phyloP scores from a whole-genome alignment of 495 filamentous ascomycete genomes.

The Neurospora terricola region DNA sequence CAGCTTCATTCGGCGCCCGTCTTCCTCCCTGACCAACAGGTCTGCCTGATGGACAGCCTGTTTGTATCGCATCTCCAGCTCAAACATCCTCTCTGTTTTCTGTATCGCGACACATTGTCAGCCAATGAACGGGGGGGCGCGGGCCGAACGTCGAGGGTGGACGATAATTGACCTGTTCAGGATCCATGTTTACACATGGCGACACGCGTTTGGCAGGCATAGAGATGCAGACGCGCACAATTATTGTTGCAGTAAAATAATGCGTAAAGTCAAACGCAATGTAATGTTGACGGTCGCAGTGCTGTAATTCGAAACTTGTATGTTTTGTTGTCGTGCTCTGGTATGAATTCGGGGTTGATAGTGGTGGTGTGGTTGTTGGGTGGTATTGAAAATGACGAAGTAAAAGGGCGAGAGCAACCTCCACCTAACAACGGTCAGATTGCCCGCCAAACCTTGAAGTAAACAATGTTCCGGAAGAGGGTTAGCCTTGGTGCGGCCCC shows the following conservation, averaged over 20 bases:
- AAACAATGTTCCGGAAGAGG: slow-evolving; percentile 25
- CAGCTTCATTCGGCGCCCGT: slow-evolving; percentile 51
- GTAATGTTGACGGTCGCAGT: neutral
- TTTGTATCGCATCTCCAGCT: slow-evolving; percentile 59
- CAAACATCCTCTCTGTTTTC: slow-evolving; percentile 28
- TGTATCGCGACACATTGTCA: slow-evolving; percentile 10
- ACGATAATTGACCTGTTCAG: slow-evolving; percentile 24
- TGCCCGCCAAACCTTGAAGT: slow-evolving; percentile 10
- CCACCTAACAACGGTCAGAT: neutral
- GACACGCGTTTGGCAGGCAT: slow-evolving; percentile 25
- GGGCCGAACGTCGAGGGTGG: neutral
- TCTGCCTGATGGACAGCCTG: slow-evolving; percentile 46
- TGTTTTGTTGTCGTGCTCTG: neutral
- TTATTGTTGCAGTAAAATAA: neutral
- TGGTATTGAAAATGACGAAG: neutral
- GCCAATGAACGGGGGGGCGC: neutral
- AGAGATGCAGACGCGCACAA: slow-evolving; percentile 3
- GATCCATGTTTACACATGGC: slow-evolving; percentile 31
- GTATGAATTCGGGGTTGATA: neutral
- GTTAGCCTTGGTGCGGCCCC: slow-evolving; percentile 4
- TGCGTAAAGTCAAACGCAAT: neutral
- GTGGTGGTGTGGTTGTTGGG: neutral
- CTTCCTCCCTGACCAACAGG: slow-evolving; percentile 57
- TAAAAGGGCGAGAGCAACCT: neutral
- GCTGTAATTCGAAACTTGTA: neutral